These are phyloP conservation scores for Heritiera littoralis DNA, from an alignment of 345 rosid species.

Conservation along the genomic window DNA sequence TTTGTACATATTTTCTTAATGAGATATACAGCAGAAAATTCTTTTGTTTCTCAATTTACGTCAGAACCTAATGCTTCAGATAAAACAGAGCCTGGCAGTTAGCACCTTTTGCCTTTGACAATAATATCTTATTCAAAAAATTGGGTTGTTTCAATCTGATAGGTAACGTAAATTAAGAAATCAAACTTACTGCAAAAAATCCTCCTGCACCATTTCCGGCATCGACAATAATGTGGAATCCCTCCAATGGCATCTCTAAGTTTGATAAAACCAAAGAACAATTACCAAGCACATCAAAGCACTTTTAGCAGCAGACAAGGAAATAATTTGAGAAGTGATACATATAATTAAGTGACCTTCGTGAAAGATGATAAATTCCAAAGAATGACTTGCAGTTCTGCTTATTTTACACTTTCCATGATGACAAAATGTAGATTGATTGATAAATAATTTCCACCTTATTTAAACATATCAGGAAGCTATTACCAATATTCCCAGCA, in stretches of 20 bases:
- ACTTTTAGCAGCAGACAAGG: conserved; percentile 13
- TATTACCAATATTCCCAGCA: conserved; percentile 81
- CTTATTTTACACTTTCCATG: conserved; percentile 1
- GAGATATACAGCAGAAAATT: too few species aligned
- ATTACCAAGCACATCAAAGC: conserved; percentile 28
- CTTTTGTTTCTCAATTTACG: too few species aligned
- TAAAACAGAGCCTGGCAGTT: neutral
- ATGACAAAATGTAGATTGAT: neutral
- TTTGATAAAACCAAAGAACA: conserved; percentile 29
- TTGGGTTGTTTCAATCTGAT: neutral
- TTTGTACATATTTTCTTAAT: too few species aligned
- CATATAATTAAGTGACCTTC: neutral
- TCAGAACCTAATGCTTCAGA: neutral
- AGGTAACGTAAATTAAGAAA: conserved; percentile 10
- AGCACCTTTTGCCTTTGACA: neutral
- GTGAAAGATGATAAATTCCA: neutral
- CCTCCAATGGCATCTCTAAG: conserved; percentile 92
- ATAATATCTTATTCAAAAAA: neutral
- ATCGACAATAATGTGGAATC: conserved; percentile 95
- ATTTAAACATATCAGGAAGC: conserved; percentile 16
- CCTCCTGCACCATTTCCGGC: conserved; percentile 99
- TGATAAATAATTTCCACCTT: neutral
- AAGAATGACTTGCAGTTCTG: conserved; percentile 5
- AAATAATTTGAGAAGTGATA: conserved; percentile 7
- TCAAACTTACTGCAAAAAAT: conserved; percentile 81